A percentile compares a stretch with the other conserved stretches of the same genome.
Evolutionary conservation across 192 early-diverging fungal genomes (phyloP).

Genomic region (Coemansia sp.): DNA sequence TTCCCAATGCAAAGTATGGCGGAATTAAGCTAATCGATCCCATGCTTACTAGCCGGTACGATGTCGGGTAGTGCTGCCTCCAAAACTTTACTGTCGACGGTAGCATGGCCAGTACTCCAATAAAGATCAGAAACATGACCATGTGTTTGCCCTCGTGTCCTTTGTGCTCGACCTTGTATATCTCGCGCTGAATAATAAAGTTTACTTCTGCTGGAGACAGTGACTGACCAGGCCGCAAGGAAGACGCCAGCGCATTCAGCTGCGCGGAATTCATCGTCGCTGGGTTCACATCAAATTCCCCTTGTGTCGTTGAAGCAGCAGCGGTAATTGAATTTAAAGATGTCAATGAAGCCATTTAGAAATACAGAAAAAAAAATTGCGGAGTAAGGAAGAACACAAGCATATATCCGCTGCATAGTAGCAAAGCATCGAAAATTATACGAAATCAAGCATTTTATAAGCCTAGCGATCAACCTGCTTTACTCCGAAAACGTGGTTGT

Average conservation of each 20-base stretch:
- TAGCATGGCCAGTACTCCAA: slow-evolving; percentile 37
- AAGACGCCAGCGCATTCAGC: slow-evolving; percentile 22
- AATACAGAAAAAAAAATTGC: background rate
- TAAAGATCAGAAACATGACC: slow-evolving; percentile 43
- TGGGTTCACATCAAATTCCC: slow-evolving; percentile 1
- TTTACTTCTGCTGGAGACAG: slow-evolving; percentile 20
- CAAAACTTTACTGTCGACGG: slow-evolving; percentile 33
- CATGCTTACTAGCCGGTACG: slow-evolving; percentile 41
- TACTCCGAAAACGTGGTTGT: slow-evolving; percentile 33
- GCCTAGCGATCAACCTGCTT: slow-evolving; percentile 31
- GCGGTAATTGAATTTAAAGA: background rate
- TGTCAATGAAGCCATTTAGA: no score
- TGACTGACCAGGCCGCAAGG: slow-evolving; percentile 27
- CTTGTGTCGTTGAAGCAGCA: background rate
- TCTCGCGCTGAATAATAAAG: slow-evolving; percentile 20
- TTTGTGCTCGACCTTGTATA: slow-evolving; percentile 27
- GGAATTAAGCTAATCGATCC: slow-evolving; percentile 45
- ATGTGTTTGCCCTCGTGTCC: slow-evolving; percentile 40
- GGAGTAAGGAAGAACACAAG: background rate
- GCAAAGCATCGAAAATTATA: no score
- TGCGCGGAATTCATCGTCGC: slow-evolving; percentile 16
- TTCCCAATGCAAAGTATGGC: slow-evolving; percentile 39
- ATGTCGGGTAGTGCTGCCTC: slow-evolving; percentile 35
- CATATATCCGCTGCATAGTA: no score
- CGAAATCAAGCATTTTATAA: background rate